These are phyloP conservation scores for Suhomyces choctaworum DNA, from an alignment of 1,139 yeast genomes.

Conservation along the genomic window DNA sequence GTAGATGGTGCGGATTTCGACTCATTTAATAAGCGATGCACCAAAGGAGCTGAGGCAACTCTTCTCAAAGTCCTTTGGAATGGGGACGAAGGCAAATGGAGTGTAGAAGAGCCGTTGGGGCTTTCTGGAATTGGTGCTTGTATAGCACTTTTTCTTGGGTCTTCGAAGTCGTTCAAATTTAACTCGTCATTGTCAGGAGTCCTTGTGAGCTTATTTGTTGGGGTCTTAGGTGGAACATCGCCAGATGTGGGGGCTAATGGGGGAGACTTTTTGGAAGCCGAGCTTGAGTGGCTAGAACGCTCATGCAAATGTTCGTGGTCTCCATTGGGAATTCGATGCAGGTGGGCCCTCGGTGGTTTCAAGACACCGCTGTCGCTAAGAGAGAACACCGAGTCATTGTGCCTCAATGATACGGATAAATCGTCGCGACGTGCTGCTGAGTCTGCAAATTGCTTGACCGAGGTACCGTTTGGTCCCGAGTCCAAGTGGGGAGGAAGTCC, in stretches of 20 bases:
- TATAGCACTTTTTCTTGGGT: neutral
- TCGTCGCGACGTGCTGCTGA: slow-evolving; percentile 19
- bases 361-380: slow-evolving; percentile 21
- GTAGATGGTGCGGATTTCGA: slow-evolving; percentile 8
- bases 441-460: slow-evolving; percentile 6
- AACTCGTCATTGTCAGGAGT: slow-evolving; percentile 3
- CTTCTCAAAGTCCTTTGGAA: slow-evolving; percentile 62
- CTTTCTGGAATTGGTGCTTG: slow-evolving; percentile 5
- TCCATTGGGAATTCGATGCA: slow-evolving; percentile 13
- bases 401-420: slow-evolving; percentile 40
- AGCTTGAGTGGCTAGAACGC: slow-evolving; percentile 2
- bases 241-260: neutral
- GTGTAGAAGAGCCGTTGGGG: neutral
- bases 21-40: slow-evolving; percentile 38
- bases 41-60: slow-evolving; percentile 82
- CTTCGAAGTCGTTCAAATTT: slow-evolving; percentile 1
- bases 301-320: slow-evolving; percentile 15
- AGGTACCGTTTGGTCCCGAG: slow-evolving; percentile 21
- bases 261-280: slow-evolving; percentile 9
- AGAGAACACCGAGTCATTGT: slow-evolving; percentile 44
- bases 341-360: slow-evolving; percentile 28
- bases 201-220: slow-evolving; percentile 6
- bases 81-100: slow-evolving; percentile 16
- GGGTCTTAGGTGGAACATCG: slow-evolving; percentile 11
- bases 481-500: slow-evolving; percentile 55